These are phyloP conservation scores for Silene vulgaris DNA, from an alignment of 179 eudicot species.

Conservation along the genomic window DNA sequence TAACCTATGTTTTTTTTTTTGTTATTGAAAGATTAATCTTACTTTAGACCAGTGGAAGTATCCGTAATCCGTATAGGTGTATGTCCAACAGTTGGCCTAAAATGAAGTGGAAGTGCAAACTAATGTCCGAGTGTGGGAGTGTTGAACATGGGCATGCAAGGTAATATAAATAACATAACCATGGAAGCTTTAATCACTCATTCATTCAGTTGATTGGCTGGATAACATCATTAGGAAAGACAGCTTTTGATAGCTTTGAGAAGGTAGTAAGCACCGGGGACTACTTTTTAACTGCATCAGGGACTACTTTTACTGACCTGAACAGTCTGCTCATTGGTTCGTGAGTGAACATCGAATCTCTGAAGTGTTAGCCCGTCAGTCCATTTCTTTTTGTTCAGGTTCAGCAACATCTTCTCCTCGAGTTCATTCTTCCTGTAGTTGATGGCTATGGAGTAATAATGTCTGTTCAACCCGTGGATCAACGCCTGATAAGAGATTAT, in stretches of 20 bases:
- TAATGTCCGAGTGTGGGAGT: not conserved
- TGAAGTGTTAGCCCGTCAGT: constrained; percentile 81
- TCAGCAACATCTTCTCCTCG: constrained; percentile 84
- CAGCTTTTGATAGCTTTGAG: not conserved
- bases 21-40: not conserved
- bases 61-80: not conserved
- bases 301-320: constrained; percentile 42
- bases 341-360: constrained; percentile 74
- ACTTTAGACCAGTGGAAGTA: not conserved
- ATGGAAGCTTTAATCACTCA: not conserved
- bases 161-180: not conserved
- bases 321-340: constrained; percentile 85
- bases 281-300: not conserved
- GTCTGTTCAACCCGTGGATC: constrained; percentile 84
- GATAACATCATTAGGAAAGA: not conserved
- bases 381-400: constrained; percentile 91
- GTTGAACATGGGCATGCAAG: not conserved
- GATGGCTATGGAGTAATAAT: constrained; percentile 88
- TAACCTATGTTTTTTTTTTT: too few species aligned
- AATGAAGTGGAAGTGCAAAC: too few species aligned
- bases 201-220: not conserved
- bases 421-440: constrained; percentile 88
- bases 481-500: constrained; percentile 49
- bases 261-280: not conserved
- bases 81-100: too few species aligned